Evolutionary conservation across 2,329 filamentous ascomycete genomes (phyloP).

Genomic region (Leptodontidium sp.): DNA sequence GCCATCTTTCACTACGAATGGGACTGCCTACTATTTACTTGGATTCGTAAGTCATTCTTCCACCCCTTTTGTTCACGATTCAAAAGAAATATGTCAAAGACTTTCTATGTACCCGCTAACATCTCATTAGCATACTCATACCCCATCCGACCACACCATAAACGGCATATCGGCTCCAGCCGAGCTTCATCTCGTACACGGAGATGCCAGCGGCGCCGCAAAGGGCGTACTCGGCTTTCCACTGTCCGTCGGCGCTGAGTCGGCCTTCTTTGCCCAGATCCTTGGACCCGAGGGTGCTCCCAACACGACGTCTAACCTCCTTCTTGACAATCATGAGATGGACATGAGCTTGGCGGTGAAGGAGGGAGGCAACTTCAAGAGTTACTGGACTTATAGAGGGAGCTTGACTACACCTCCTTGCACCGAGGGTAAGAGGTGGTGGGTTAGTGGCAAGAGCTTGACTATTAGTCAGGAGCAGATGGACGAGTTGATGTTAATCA

Average conservation of each 20-base stretch:
- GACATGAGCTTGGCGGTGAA: conserved; percentile 17
- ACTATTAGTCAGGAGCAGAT: conserved; percentile 15
- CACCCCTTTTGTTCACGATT: neutral
- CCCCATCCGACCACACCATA: conserved; percentile 21
- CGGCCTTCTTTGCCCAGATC: conserved; percentile 15
- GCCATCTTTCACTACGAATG: conserved; percentile 19
- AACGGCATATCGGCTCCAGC: neutral
- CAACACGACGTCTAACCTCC: neutral
- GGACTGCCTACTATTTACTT: conserved; percentile 11
- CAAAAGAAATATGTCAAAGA: too few species aligned
- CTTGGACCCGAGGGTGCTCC: neutral
- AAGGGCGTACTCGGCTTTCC: conserved; percentile 22
- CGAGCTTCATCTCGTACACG: conserved; percentile 24
- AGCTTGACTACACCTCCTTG: conserved; percentile 26
- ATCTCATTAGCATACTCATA: conserved; percentile 15
- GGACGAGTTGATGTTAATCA: conserved; percentile 7
- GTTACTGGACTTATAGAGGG: conserved; percentile 24
- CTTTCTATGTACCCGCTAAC: neutral
- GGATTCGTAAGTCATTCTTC: conserved; percentile 10
- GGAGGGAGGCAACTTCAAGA: conserved; percentile 16
- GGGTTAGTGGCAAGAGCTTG: conserved; percentile 18
- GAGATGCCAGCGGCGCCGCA: conserved; percentile 1
- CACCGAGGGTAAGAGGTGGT: conserved; percentile 24
- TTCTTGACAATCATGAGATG: neutral
- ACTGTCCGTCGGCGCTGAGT: neutral